phyloP scores from a whole-genome alignment of 495 filamentous ascomycete genomes.

The Penicillium antarcticum region DNA sequence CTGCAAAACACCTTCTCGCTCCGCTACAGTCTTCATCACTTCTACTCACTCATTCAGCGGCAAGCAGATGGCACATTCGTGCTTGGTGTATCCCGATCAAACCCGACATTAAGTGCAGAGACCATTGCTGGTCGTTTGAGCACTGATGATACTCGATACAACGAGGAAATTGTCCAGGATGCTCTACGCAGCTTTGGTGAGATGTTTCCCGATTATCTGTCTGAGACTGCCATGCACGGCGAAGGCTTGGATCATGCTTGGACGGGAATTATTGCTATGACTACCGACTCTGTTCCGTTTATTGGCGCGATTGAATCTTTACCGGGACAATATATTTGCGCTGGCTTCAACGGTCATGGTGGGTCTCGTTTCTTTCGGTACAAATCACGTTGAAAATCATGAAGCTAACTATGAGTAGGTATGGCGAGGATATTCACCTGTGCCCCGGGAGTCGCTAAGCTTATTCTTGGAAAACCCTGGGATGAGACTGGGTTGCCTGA shows the following conservation, averaged over 20 bases:
- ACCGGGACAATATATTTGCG: constrained; percentile 31
- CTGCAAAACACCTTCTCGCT: constrained; percentile 26
- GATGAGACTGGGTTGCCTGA: constrained; percentile 25
- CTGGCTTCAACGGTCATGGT: constrained; percentile 35
- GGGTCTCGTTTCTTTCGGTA: not conserved
- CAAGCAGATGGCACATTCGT: constrained; percentile 26
- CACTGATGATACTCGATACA: constrained; percentile 23
- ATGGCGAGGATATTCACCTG: constrained; percentile 36
- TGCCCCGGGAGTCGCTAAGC: constrained; percentile 24
- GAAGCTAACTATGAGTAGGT: constrained; percentile 5
- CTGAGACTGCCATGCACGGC: constrained; percentile 8
- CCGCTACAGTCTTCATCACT: constrained; percentile 28
- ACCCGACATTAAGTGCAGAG: constrained; percentile 21
- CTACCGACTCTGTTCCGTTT: constrained; percentile 29
- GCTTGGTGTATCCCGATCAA: constrained; percentile 27
- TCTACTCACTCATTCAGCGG: constrained; percentile 29
- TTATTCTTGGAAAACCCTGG: constrained; percentile 22
- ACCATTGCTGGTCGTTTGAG: constrained; percentile 19
- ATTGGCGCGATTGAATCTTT: constrained; percentile 25
- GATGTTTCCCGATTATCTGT: constrained; percentile 16
- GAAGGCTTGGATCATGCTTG: constrained; percentile 31
- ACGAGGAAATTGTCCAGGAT: constrained; percentile 25
- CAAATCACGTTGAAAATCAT: not conserved
- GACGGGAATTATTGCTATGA: constrained; percentile 36
- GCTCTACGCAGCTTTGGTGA: constrained; percentile 18